phyloP scores from a whole-genome alignment of 495 filamentous ascomycete genomes.

The Penicillium herquei region DNA sequence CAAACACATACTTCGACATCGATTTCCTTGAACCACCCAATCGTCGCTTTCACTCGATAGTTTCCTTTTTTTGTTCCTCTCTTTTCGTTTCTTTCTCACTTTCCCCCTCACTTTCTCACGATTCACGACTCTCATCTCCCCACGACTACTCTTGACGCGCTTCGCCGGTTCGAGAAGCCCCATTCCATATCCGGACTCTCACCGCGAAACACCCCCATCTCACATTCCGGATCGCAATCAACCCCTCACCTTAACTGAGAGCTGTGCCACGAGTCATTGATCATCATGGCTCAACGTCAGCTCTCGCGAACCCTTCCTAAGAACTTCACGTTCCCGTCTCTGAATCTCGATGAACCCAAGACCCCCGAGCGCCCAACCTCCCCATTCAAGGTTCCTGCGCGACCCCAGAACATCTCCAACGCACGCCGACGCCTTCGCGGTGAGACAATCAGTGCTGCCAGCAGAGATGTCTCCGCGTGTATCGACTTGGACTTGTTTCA shows the following conservation, averaged over 20 bases:
- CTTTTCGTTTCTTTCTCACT: background rate
- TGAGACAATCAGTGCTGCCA: conserved; percentile 21
- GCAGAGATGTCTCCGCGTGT: conserved; percentile 35
- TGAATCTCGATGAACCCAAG: conserved; percentile 50
- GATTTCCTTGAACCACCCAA: conserved; percentile 22
- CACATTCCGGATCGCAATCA: background rate
- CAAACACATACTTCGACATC: conserved; percentile 12
- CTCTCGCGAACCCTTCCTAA: conserved; percentile 65
- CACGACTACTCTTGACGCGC: conserved; percentile 21
- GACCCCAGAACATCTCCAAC: conserved; percentile 43
- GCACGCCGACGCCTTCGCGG: conserved; percentile 47
- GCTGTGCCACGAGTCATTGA: conserved; percentile 10
- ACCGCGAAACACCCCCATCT: background rate
- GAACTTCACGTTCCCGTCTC: conserved; percentile 62
- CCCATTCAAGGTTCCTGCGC: conserved; percentile 42
- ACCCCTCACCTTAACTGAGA: conserved; percentile 12
- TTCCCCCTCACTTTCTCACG: conserved; percentile 25
- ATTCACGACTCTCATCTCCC: conserved; percentile 36
- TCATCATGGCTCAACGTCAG: conserved; percentile 48
- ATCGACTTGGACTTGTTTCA: conserved; percentile 33
- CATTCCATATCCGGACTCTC: conserved; percentile 7
- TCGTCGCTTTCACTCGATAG: conserved; percentile 32
- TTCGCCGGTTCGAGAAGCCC: conserved; percentile 7
- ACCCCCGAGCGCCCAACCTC: conserved; percentile 55
- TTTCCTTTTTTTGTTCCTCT: conserved; percentile 26